These are phyloP conservation scores for Candida piceae DNA, from an alignment of 805 yeast genomes.

Conservation along the genomic window DNA sequence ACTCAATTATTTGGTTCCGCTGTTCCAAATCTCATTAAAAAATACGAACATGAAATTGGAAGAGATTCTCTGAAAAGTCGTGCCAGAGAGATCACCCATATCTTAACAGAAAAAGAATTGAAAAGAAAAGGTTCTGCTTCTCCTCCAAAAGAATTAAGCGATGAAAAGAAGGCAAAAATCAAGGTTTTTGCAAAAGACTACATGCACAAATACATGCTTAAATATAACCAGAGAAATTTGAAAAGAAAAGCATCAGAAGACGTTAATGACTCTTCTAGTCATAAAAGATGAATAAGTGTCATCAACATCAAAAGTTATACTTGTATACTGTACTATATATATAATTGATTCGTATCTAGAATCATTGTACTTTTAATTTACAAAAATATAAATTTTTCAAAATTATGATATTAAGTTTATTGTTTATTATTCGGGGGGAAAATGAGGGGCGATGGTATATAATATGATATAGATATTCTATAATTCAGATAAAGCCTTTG, in stretches of 20 bases:
- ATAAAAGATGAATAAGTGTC: not conserved
- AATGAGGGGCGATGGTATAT: no score
- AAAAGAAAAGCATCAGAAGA: conserved; percentile 9
- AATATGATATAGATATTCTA: no score
- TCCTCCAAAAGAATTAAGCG: conserved; percentile 54
- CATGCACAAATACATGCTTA: conserved; percentile 60
- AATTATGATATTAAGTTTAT: no score
- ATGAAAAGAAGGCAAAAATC: conserved; percentile 65
- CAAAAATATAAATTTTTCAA: no score
- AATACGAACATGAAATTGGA: conserved; percentile 61
- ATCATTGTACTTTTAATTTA: no score
- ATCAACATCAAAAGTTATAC: no score
- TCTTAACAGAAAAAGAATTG: conserved; percentile 64
- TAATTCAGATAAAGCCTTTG: conserved; percentile 25
- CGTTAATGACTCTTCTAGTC: not conserved
- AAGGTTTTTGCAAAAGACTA: conserved; percentile 56
- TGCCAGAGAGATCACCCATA: conserved; percentile 71
- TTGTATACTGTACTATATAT: no score
- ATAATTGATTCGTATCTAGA: no score
- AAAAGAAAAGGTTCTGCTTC: conserved; percentile 35
- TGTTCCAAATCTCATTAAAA: conserved; percentile 75
- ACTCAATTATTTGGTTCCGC: conserved; percentile 55
- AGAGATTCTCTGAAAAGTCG: conserved; percentile 70
- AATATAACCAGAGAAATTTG: conserved; percentile 37
- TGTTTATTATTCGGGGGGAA: no score